Base-by-base conservation (phyloP, 1,139 yeast genomes). In the Yamadazyma spencermartinsiae region DNA sequence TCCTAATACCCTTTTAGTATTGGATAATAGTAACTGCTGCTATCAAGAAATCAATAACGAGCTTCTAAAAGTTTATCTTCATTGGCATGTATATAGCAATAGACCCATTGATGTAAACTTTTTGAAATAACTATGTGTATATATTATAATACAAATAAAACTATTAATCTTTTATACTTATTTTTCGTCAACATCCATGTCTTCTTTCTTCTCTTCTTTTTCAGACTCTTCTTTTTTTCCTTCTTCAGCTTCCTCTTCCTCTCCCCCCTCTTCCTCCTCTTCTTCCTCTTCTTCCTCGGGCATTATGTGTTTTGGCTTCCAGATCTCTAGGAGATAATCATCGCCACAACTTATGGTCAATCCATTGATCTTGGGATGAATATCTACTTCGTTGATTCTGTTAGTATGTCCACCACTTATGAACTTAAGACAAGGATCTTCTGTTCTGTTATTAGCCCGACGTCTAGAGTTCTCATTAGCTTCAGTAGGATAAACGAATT, bases 381-480 rank as follows among this genome's bases (percentile, higher is more conserved):
- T 62, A 39, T 68, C 77, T 20, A 74, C 61, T 42, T 72, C 80
- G 49, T 74, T 70, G 34, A 78, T 63, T 46, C 78, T 63, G 38
- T 70, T 71, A 6, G 80, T 74, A 56, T 78, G 82, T 13, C 83
- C 83, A 12, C 80, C 82, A 56, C 79, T 82, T 42, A 77, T 68
- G 57, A 76, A 78, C 27, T 53, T 63, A 46, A 81, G 65, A 50
- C 83, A 74, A n/a, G 86, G 86, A 54, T 81, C 87, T 20, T 66
- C 66, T 37, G 61, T 66, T 37, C 60, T 67, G 29, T 58, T 52
- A 55, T 55, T 60, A 21, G 36, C 44, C 24, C 34, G 40, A 31
- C 39, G 42, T 37, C 46, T 55, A 4, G 59, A 41, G 28, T 28
- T 44, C 40, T 63, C 62, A 27, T 43, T 36, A 31, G 37, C 37